Evolutionary conservation across 179 eudicot species (phyloP).

Genomic region (Patellifolia procumbens): DNA sequence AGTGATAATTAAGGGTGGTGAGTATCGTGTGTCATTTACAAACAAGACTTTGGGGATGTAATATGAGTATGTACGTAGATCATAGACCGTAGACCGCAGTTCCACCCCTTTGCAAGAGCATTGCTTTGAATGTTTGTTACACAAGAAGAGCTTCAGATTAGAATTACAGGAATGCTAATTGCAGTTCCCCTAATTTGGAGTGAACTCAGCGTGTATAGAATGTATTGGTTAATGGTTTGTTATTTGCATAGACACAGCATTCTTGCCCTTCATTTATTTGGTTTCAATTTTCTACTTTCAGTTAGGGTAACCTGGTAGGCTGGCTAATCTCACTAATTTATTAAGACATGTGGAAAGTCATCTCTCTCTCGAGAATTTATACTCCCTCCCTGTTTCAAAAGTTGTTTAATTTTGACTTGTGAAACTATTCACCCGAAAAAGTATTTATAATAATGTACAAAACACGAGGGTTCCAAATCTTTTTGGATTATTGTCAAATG

Average conservation of each 20-base stretch:
- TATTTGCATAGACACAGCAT: background rate
- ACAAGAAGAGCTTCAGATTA: background rate
- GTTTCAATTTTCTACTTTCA: background rate
- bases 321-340: too few species aligned
- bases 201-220: background rate
- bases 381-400: too few species aligned
- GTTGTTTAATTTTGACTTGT: too few species aligned
- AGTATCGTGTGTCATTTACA: background rate
- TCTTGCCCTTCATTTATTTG: background rate
- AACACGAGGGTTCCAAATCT: too few species aligned
- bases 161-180: background rate
- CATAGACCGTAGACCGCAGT: background rate
- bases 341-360: too few species aligned
- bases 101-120: background rate
- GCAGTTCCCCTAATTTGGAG: background rate
- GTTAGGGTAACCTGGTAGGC: too few species aligned
- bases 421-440: too few species aligned
- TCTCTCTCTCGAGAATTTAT: too few species aligned
- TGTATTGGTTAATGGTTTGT: background rate
- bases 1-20: background rate
- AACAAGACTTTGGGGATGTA: conserved; percentile 1
- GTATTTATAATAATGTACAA: too few species aligned
- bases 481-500: too few species aligned
- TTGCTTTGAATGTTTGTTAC: background rate
- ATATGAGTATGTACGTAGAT: background rate